phyloP scores from a whole-genome alignment of 129 eudicot genomes.

The Artemisia argyi region DNA sequence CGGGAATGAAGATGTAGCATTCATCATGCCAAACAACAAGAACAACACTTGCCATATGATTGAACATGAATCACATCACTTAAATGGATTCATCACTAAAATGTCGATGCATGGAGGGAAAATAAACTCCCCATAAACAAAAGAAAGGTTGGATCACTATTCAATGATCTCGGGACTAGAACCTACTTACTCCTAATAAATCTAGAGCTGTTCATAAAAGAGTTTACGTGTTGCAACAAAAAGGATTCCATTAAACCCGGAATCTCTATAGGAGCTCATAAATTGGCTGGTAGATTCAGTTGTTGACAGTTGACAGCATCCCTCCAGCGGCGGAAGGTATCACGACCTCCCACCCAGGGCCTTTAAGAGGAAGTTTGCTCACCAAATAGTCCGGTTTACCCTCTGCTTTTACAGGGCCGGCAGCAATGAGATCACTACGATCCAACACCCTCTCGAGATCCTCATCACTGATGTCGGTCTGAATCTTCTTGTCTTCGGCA shows the following conservation, averaged over 20 bases:
- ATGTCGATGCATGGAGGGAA: neutral
- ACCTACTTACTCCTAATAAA: too few relatives aligned
- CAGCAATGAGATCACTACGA: conserved; percentile 63
- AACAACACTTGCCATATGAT: neutral
- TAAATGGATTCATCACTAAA: neutral
- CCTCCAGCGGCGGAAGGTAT: conserved; percentile 68
- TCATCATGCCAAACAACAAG: neutral
- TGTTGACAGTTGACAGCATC: conserved; percentile 65
- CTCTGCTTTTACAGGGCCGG: conserved; percentile 33
- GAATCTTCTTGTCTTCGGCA: conserved; percentile 78
- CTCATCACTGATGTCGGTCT: conserved; percentile 80
- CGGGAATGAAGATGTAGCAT: neutral
- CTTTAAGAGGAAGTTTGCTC: conserved; percentile 65
- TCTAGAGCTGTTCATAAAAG: too few relatives aligned
- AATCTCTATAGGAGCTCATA: neutral
- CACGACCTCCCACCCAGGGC: conserved; percentile 93
- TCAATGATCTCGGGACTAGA: too few relatives aligned
- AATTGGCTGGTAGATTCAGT: conserved; percentile 24
- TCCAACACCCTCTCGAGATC: conserved; percentile 84
- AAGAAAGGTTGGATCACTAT: neutral
- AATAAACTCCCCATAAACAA: neutral
- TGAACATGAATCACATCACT: neutral
- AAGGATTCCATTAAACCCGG: too few relatives aligned
- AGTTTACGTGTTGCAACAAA: too few relatives aligned
- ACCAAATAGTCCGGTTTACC: conserved; percentile 27